phyloP scores from a whole-genome alignment of 2,329 filamentous ascomycete genomes.

The Pseudocercospora eumusae region DNA sequence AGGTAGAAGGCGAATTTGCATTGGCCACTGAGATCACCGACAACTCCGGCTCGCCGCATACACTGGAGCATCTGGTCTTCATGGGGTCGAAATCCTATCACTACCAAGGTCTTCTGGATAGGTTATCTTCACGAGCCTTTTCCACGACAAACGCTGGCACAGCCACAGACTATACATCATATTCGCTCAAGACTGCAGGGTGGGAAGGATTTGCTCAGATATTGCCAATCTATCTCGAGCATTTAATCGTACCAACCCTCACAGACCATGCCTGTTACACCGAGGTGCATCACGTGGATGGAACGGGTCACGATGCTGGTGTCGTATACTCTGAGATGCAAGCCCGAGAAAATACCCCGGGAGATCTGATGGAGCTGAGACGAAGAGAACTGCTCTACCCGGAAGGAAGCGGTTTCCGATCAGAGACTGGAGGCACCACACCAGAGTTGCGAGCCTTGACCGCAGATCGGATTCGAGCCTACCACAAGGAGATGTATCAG shows the following conservation, averaged over 20 bases:
- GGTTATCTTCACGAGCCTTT: conserved; percentile 89
- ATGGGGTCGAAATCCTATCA: conserved; percentile 85
- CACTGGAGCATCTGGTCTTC: conserved; percentile 56
- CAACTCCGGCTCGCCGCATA: conserved; percentile 80
- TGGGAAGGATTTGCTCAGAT: conserved; percentile 98
- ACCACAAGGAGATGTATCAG: conserved; percentile 96
- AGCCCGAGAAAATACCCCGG: conserved; percentile 80
- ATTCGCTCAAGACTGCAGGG: conserved; percentile 90
- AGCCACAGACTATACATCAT: conserved; percentile 92
- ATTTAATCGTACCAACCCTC: conserved; percentile 85
- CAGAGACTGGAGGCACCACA: conserved; percentile 98
- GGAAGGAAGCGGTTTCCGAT: conserved; percentile 86
- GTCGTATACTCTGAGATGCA: conserved; percentile 98
- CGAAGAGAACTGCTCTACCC: conserved; percentile 82
- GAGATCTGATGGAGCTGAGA: conserved; percentile 83
- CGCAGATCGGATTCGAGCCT: conserved; percentile 86
- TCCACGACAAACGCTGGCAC: conserved; percentile 97
- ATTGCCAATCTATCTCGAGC: conserved; percentile 90
- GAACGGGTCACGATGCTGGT: conserved; percentile 86
- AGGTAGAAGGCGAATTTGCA: conserved; percentile 90
- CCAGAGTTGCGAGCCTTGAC: conserved; percentile 84
- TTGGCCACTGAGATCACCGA: conserved; percentile 97
- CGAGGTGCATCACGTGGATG: conserved; percentile 94
- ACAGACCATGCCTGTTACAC: conserved; percentile 93
- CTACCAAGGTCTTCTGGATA: conserved; percentile 94